These are phyloP conservation scores for Cryptococcus jaspeensis DNA, from an alignment of 1,284 basidiomycete genomes.

Conservation along the genomic window DNA sequence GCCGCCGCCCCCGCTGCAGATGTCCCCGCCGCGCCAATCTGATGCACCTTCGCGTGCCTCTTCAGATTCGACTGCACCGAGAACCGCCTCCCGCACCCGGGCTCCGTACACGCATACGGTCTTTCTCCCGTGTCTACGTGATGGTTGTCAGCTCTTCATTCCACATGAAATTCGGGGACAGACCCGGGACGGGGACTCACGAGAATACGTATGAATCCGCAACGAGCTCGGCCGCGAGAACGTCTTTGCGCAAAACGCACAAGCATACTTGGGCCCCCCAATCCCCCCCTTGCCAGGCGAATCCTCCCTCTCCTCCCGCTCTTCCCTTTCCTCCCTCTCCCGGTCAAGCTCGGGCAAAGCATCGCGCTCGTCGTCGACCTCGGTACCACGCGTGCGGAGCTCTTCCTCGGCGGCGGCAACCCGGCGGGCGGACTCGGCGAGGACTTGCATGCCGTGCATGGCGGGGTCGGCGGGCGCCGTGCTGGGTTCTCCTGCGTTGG, in stretches of 20 bases:
- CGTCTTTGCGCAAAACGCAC: slow-evolving; percentile 44
- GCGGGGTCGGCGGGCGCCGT: slow-evolving; percentile 31
- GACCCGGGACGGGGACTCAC: slow-evolving; percentile 32
- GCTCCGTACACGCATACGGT: slow-evolving; percentile 45
- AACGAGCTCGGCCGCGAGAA: slow-evolving; percentile 46
- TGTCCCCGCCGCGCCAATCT: slow-evolving; percentile 17
- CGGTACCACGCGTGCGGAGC: slow-evolving; percentile 4
- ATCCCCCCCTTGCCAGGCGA: slow-evolving; percentile 7
- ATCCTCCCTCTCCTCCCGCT: slow-evolving; percentile 13
- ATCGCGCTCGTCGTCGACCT: slow-evolving; percentile 15
- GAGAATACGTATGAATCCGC: slow-evolving; percentile 47
- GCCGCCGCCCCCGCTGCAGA: not conserved
- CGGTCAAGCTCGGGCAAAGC: too few species aligned
- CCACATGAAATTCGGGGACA: too few species aligned
- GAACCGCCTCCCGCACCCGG: slow-evolving; percentile 42
- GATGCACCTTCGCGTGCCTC: slow-evolving; percentile 48
- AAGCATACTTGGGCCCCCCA: slow-evolving; percentile 44
- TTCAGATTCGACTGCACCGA: slow-evolving; percentile 51
- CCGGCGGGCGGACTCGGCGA: slow-evolving; percentile 39
- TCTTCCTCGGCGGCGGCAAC: slow-evolving; percentile 31
- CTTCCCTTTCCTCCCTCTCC: slow-evolving; percentile 9
- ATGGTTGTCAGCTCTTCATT: slow-evolving; percentile 6
- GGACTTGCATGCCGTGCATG: slow-evolving; percentile 45
- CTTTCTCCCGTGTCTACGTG: slow-evolving; percentile 48
- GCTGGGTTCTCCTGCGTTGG: too few species aligned